Conservation (phyloP, 352 stramenopile genomes). For the Phytophthora gonapodyides region DNA sequence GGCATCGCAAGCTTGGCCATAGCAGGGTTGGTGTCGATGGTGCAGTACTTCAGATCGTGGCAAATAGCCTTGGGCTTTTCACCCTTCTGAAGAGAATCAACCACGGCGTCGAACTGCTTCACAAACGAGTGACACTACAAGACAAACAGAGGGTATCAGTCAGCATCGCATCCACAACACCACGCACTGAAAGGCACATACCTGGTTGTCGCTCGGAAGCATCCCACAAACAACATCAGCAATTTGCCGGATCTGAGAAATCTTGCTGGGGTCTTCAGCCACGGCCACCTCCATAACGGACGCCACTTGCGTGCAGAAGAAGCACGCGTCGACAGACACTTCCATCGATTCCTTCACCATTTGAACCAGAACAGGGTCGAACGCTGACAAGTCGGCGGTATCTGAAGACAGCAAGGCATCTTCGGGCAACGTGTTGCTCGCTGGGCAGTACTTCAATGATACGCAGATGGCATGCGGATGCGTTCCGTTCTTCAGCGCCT, state of each 20-base stretch:
- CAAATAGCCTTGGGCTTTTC: slow-evolving; percentile 65
- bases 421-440: slow-evolving; percentile 1
- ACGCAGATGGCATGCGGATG: slow-evolving; percentile 41
- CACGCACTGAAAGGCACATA: slow-evolving; percentile 19
- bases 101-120: slow-evolving; percentile 58
- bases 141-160: slow-evolving; percentile 13
- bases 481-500: slow-evolving; percentile 42
- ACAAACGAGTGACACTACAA: slow-evolving; percentile 68
- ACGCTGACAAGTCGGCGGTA: slow-evolving; percentile 25
- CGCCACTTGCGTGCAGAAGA: slow-evolving; percentile 75
- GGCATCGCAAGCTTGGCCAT: slow-evolving; percentile 24
- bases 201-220: slow-evolving; percentile 64
- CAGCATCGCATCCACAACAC: slow-evolving; percentile 7
- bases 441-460: slow-evolving; percentile 39
- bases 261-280: slow-evolving; percentile 55
- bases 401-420: background rate
- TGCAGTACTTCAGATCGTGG: slow-evolving; percentile 67
- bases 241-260: slow-evolving; percentile 64
- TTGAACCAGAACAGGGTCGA: slow-evolving; percentile 35
- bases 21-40: slow-evolving; percentile 19
- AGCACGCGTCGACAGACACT: slow-evolving; percentile 50
- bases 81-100: slow-evolving; percentile 70
- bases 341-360: slow-evolving; percentile 45
- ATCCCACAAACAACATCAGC: slow-evolving; percentile 65
- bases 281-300: slow-evolving; percentile 58